Percentiles rank a stretch among this genome's conserved stretches.
Conservation (phyloP, 2,329 filamentous ascomycete species). For the Colletotrichum lindemuthianum region DNA sequence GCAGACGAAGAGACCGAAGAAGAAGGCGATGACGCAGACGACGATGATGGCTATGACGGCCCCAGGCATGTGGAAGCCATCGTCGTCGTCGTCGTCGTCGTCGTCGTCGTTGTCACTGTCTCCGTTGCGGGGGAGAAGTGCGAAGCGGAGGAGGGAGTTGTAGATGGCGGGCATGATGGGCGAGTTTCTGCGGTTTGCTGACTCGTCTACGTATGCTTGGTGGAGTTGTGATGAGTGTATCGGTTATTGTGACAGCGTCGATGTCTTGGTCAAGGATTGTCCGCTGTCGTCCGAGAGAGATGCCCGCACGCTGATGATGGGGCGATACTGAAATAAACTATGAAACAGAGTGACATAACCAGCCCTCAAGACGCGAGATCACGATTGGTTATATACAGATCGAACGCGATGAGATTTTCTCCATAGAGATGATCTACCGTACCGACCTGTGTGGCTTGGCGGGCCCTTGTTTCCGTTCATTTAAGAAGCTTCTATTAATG, state of each 20-base stretch:
- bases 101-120: constrained; percentile 18
- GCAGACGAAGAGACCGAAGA: constrained; percentile 1
- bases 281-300: background rate
- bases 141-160: background rate
- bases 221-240: background rate
- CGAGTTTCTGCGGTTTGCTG: background rate
- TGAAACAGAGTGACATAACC: background rate
- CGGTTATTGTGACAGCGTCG: background rate
- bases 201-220: background rate
- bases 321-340: background rate
- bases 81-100: background rate
- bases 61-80: constrained; percentile 8
- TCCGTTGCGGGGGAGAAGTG: constrained; percentile 10
- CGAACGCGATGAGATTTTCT: background rate
- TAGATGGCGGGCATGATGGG: constrained; percentile 11
- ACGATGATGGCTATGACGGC: constrained; percentile 8
- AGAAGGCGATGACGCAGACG: constrained; percentile 11
- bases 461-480: constrained; percentile 13
- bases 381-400: constrained; percentile 12
- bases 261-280: background rate
- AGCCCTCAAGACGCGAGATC: background rate
- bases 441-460: constrained; percentile 7
- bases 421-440: background rate
- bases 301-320: background rate
- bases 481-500: constrained; percentile 17